phyloP scores from a whole-genome alignment of 2,329 filamentous ascomycete genomes.

The Cercospora beticola region DNA sequence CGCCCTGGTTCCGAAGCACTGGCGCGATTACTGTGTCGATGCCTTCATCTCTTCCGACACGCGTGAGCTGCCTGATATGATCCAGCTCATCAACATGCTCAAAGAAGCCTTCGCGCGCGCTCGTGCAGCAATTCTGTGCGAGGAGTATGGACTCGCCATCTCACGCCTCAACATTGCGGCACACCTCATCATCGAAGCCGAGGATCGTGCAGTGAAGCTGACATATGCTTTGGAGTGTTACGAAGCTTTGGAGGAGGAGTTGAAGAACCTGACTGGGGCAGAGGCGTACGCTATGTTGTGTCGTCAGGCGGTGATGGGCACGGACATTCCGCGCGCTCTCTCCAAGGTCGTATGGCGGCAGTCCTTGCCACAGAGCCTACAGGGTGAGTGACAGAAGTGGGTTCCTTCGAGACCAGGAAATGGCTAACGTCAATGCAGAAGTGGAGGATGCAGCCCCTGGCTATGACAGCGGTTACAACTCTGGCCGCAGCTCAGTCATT shows the following conservation, averaged over 20 bases:
- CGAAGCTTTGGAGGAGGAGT: background rate
- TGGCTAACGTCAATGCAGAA: background rate
- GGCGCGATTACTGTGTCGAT: slow-evolving; percentile 8
- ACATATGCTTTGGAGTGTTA: background rate
- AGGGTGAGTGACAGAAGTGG: slow-evolving; percentile 5
- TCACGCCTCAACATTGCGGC: slow-evolving; percentile 1
- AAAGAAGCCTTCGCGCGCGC: slow-evolving; percentile 11
- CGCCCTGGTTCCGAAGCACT: background rate
- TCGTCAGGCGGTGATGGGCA: background rate
- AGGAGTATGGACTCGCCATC: slow-evolving; percentile 7
- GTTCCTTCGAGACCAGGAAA: too few relatives aligned
- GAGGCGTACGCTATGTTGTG: background rate
- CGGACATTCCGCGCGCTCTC: background rate
- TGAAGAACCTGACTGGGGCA: background rate
- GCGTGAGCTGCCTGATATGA: slow-evolving; percentile 19
- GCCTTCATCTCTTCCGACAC: slow-evolving; percentile 16
- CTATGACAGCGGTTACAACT: slow-evolving; percentile 7
- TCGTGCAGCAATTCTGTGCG: slow-evolving; percentile 15
- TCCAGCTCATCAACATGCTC: slow-evolving; percentile 15
- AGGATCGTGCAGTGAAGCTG: background rate
- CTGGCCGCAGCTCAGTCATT: background rate
- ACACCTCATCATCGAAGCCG: slow-evolving; percentile 3
- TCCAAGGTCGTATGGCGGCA: slow-evolving; percentile 10
- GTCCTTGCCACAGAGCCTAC: slow-evolving; percentile 13
- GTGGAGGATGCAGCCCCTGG: background rate